These are phyloP conservation scores for Hirschfeldia incana DNA, from an alignment of 345 rosid species.

Conservation along the genomic window DNA sequence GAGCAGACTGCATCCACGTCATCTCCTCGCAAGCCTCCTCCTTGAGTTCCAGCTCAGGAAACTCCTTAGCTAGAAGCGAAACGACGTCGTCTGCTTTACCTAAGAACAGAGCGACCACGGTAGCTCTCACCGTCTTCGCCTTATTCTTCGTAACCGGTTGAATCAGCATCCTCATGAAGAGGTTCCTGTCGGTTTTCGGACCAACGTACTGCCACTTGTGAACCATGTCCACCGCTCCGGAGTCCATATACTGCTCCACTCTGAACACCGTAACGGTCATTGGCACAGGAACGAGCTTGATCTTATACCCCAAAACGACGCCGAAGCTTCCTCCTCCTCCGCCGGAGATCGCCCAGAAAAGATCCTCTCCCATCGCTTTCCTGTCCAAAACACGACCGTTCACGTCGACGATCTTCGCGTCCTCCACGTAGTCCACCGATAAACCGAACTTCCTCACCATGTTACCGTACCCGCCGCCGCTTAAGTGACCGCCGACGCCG, in stretches of 20 bases:
- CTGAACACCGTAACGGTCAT: slow-evolving; percentile 62
- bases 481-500: slow-evolving; percentile 65
- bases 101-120: slow-evolving; percentile 45
- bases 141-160: slow-evolving; percentile 49
- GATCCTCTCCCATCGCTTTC: slow-evolving; percentile 59
- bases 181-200: slow-evolving; percentile 46
- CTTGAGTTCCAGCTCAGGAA: slow-evolving; percentile 53
- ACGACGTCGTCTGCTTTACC: slow-evolving; percentile 48
- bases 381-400: slow-evolving; percentile 48
- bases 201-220: slow-evolving; percentile 55
- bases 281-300: slow-evolving; percentile 62
- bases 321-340: slow-evolving; percentile 66
- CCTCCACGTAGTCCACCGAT: slow-evolving; percentile 49
- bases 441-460: slow-evolving; percentile 58
- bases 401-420: slow-evolving; percentile 63
- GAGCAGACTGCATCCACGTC: slow-evolving; percentile 60
- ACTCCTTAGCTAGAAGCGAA: slow-evolving; percentile 37
- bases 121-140: slow-evolving; percentile 42
- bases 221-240: slow-evolving; percentile 49
- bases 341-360: slow-evolving; percentile 65
- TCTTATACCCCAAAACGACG: slow-evolving; percentile 49
- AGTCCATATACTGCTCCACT: slow-evolving; percentile 36
- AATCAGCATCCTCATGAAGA: slow-evolving; percentile 68
- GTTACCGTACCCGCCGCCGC: slow-evolving; percentile 66
- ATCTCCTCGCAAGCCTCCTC: slow-evolving; percentile 47